A percentile compares a stretch with the other conserved stretches of the same genome.
phyloP scores from a whole-genome alignment of 331 rosid species.

The Phaseolus coccineus region DNA sequence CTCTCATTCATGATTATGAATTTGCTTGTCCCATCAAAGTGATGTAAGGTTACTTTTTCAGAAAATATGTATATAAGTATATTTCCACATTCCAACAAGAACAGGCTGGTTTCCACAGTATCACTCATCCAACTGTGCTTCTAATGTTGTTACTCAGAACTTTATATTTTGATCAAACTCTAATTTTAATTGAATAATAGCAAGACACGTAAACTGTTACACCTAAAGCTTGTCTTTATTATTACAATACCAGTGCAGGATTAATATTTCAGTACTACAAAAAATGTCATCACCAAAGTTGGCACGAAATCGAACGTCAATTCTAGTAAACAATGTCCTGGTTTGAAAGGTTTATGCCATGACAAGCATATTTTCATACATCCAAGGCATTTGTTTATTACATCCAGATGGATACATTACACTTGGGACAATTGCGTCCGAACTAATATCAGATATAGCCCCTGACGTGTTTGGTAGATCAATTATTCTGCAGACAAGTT shows the following conservation, averaged over 20 bases:
- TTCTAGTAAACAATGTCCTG: background rate
- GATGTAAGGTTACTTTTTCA: background rate
- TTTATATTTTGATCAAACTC: background rate
- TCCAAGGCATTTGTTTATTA: slow-evolving; percentile 24
- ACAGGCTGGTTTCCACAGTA: background rate
- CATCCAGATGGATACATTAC: slow-evolving; percentile 16
- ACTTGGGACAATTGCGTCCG: slow-evolving; percentile 38
- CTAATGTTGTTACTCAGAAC: background rate
- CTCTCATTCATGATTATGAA: background rate
- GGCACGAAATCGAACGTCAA: background rate
- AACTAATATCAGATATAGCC: slow-evolving; percentile 22
- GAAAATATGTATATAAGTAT: background rate
- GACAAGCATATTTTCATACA: slow-evolving; percentile 18
- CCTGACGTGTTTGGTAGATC: slow-evolving; percentile 23
- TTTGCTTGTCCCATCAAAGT: background rate
- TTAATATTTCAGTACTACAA: background rate
- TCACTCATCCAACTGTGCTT: background rate
- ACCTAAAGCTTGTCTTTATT: background rate
- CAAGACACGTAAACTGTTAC: background rate
- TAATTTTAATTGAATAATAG: background rate
- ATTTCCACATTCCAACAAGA: background rate
- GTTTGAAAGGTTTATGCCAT: background rate
- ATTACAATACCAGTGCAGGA: background rate
- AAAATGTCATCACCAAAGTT: background rate
- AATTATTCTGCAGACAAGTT: slow-evolving; percentile 34